Percentiles rank a stretch among this genome's conserved stretches.
Conservation (phyloP, 1,139 yeast species). For the Yamadazyma siamensis region DNA sequence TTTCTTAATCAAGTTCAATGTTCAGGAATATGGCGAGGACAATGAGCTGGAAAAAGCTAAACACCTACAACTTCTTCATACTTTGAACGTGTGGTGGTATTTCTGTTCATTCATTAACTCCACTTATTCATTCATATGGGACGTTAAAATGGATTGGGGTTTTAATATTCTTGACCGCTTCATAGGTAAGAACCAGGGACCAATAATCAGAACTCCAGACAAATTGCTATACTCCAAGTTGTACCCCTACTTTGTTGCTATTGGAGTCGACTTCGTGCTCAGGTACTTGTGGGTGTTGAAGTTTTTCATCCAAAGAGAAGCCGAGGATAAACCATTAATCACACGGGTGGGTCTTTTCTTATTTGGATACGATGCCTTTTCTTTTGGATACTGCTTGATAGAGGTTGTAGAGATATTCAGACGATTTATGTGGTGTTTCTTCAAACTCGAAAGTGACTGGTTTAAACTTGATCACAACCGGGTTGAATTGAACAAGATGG, state of each 20-base stretch:
- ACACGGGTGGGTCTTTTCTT: constrained; percentile 26
- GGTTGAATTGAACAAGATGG: constrained; percentile 18
- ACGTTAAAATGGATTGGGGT: constrained; percentile 85
- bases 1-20: constrained; percentile 29
- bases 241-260: constrained; percentile 48
- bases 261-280: constrained; percentile 55
- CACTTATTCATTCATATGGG: constrained; percentile 82
- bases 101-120: constrained; percentile 60
- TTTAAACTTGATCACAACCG: constrained; percentile 27
- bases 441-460: constrained; percentile 80
- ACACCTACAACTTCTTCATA: constrained; percentile 11
- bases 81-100: constrained; percentile 45
- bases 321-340: constrained; percentile 15
- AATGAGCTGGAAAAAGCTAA: constrained; percentile 9
- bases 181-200: constrained; percentile 8
- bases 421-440: constrained; percentile 86
- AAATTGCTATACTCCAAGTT: constrained; percentile 17
- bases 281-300: constrained; percentile 77
- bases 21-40: constrained; percentile 12
- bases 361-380: constrained; percentile 46
- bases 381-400: constrained; percentile 58
- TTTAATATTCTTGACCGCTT: constrained; percentile 49
- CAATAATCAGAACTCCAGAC: constrained; percentile 19
- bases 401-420: constrained; percentile 75
- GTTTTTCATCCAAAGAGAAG: constrained; percentile 29